These are phyloP conservation scores for Herpetospermum pedunculosum DNA, from an alignment of 306 rosid genomes.

Conservation along the genomic window DNA sequence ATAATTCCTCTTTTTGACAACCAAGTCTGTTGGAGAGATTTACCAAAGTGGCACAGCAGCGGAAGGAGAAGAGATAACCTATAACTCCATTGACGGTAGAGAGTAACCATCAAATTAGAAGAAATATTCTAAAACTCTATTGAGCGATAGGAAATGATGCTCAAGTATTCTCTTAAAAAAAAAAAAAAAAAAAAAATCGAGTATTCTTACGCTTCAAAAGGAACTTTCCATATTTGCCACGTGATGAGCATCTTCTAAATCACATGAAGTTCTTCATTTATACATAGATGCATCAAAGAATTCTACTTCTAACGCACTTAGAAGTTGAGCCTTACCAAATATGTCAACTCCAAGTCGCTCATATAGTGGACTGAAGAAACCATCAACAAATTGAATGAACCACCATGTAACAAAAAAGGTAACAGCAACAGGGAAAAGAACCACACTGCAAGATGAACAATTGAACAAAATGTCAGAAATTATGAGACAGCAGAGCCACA, in stretches of 20 bases:
- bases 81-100: neutral
- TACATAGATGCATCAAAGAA: neutral
- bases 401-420: conserved; percentile 88
- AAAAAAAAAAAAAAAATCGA: too few species aligned
- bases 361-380: conserved; percentile 85
- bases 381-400: conserved; percentile 88
- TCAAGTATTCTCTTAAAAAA: too few species aligned
- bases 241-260: neutral
- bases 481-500: neutral
- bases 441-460: conserved; percentile 60
- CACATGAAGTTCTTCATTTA: neutral
- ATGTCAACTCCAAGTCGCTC: conserved; percentile 70
- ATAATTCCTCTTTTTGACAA: neutral
- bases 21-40: neutral
- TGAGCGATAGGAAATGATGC: neutral
- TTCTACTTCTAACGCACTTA: neutral
- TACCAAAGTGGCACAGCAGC: neutral
- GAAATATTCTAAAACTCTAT: neutral
- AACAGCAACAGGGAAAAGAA: conserved; percentile 86
- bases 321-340: conserved; percentile 45
- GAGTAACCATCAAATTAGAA: neutral
- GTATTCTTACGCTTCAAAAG: neutral
- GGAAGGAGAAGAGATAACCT: neutral
- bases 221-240: neutral
- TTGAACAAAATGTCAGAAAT: conserved; percentile 15